Evolutionary conservation across 2,329 filamentous ascomycete genomes (phyloP).

Genomic region (Diaporthe vaccinii): DNA sequence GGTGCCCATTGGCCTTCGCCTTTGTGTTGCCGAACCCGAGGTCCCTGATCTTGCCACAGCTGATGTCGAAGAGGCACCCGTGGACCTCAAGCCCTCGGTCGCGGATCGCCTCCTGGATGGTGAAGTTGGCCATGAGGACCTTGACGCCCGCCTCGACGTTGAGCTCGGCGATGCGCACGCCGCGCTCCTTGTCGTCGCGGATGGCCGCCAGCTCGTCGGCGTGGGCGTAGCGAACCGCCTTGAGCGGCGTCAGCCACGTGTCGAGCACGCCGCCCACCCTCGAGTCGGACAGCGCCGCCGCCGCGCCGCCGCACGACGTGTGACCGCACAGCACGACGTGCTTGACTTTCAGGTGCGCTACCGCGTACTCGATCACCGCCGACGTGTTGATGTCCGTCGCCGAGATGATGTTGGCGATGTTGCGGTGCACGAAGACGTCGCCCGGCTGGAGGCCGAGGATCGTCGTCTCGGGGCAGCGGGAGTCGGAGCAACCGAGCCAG

Average conservation of each 20-base stretch:
- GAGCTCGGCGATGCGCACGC: slow-evolving; percentile 77
- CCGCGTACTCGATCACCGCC: slow-evolving; percentile 84
- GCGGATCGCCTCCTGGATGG: slow-evolving; percentile 77
- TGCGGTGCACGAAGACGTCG: slow-evolving; percentile 90
- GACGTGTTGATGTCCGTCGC: slow-evolving; percentile 81
- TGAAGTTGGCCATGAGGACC: slow-evolving; percentile 76
- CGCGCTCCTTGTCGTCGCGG: slow-evolving; percentile 66
- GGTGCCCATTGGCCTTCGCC: slow-evolving; percentile 39
- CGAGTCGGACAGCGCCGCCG: slow-evolving; percentile 65
- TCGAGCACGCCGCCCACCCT: slow-evolving; percentile 68
- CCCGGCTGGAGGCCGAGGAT: slow-evolving; percentile 84
- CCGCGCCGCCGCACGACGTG: slow-evolving; percentile 76
- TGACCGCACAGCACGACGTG: slow-evolving; percentile 80
- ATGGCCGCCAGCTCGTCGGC: slow-evolving; percentile 68
- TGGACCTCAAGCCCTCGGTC: slow-evolving; percentile 81
- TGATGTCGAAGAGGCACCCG: slow-evolving; percentile 80
- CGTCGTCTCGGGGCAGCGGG: slow-evolving; percentile 85
- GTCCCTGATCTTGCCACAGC: slow-evolving; percentile 62
- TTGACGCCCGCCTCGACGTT: slow-evolving; percentile 80
- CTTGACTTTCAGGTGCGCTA: slow-evolving; percentile 77
- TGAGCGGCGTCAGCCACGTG: slow-evolving; percentile 67
- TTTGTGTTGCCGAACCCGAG: slow-evolving; percentile 59
- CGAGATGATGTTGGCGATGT: slow-evolving; percentile 88
- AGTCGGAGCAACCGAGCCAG: slow-evolving; percentile 91
- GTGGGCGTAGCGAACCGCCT: slow-evolving; percentile 59